Conservation (phyloP, 768 basidiomycete species). For the Boletales sp. region DNA sequence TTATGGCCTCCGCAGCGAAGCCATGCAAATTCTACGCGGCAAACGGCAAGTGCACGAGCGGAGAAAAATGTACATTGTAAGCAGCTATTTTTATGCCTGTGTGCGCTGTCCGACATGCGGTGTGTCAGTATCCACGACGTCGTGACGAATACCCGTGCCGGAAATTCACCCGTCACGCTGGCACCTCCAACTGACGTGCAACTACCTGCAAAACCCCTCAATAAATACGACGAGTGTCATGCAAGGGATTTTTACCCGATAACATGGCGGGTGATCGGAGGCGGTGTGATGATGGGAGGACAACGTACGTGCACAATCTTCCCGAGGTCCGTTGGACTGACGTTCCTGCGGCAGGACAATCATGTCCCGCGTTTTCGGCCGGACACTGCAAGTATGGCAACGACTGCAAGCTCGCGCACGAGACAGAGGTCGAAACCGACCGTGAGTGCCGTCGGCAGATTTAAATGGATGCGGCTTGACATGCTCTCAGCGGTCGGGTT, state of each 20-base stretch:
- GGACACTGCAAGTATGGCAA: conserved; percentile 26
- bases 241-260: conserved; percentile 59
- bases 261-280: conserved; percentile 74
- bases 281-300: conserved; percentile 66
- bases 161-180: background rate
- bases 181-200: conserved; percentile 5
- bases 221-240: conserved; percentile 33
- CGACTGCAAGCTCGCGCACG: conserved; percentile 29
- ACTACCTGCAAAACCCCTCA: conserved; percentile 27
- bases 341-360: conserved; percentile 15
- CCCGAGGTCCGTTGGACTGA: no score
- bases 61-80: conserved; percentile 58
- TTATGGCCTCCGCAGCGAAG: conserved; percentile 40
- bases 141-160: conserved; percentile 1
- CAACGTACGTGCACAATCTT: conserved; percentile 11
- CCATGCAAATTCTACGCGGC: conserved; percentile 53
- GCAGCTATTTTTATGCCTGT: conserved; percentile 18
- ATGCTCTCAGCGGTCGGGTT: conserved; percentile 12
- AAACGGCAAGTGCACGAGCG: conserved; percentile 48
- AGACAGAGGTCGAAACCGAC: conserved; percentile 21
- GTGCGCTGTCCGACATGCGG: background rate
- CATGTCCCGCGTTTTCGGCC: conserved; percentile 20
- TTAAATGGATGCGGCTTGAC: no score
- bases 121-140: conserved; percentile 44
- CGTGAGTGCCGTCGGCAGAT: conserved; percentile 11